Base-by-base conservation (phyloP, 345 rosid species). In the Lepidium africanum region DNA sequence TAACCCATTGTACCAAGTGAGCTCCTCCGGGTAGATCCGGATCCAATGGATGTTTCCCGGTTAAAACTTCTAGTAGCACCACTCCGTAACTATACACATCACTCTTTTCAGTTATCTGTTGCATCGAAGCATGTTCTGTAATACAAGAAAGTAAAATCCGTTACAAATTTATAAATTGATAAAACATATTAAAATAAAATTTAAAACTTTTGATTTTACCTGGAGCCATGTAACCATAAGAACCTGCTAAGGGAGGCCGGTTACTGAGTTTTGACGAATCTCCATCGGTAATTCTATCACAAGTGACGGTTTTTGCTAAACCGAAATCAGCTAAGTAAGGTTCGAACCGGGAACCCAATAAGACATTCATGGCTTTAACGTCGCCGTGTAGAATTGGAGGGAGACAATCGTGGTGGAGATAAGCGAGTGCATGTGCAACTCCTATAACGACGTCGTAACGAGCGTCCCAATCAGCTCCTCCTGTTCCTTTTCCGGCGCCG, bases 161-260 rank as follows among this genome's bases (percentile, higher is more conserved):
- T 62, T 54, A 62, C 9, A 27, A 12, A 49, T 0, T 35, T 56
- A 45, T 6, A 61, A 41, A 32, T 10, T 19, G 16, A 33, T 5
- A 33, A 58, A 5, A 6, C 1, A 33, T 16, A 17, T 8, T 13
- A 47, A 59, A 21, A 41, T 9, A 33, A 39, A 33, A 58, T 10
- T 0, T 2, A 40, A n/a, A 37, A 2, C 36, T 13, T 15, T 21
- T 38, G 61, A 43, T 5, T 25, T 17, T 80, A 90, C 98, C 97
- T 71, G 98, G 97, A 74, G 96, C 97, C 96, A 93, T 93, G 75
- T 93, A 93, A 58, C 98, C 97, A 35, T 93, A 93, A 56, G 98
- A 93, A 57, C 98, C 98, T 25, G 92, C 96, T 25, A 90, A 81
- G n/a, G 82, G 87, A 52, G 89, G 89, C 65, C 82, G 86, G 59